These are phyloP conservation scores for Madurella mycetomatis DNA, from an alignment of 2,329 filamentous ascomycete species.

Conservation along the genomic window DNA sequence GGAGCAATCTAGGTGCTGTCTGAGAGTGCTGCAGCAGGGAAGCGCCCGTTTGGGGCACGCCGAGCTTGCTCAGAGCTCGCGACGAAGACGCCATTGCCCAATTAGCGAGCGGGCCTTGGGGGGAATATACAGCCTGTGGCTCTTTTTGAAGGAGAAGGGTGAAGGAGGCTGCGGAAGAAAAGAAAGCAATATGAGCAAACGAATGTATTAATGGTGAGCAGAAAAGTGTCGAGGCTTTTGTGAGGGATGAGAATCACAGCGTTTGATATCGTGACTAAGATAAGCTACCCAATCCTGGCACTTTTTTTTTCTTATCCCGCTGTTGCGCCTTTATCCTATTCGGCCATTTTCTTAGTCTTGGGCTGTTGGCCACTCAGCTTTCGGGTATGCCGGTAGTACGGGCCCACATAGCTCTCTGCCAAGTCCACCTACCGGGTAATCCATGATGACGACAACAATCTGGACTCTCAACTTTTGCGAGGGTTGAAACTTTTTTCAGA, in stretches of 20 bases:
- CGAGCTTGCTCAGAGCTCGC: slow-evolving; percentile 32
- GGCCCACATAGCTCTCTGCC: slow-evolving; percentile 2
- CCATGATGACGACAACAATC: slow-evolving; percentile 17
- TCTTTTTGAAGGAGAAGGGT: background rate
- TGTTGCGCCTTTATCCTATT: slow-evolving; percentile 20
- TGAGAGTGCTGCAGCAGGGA: slow-evolving; percentile 23
- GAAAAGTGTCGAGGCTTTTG: slow-evolving; percentile 13
- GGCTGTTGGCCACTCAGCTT: slow-evolving; percentile 6
- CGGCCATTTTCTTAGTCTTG: slow-evolving; percentile 10
- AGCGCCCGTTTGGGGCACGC: slow-evolving; percentile 27
- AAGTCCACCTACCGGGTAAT: slow-evolving; percentile 3
- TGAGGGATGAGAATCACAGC: slow-evolving; percentile 10
- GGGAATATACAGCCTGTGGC: background rate
- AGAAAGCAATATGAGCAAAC: background rate
- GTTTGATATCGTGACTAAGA: slow-evolving; percentile 18
- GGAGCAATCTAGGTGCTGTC: slow-evolving; percentile 27
- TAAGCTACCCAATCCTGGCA: slow-evolving; percentile 9
- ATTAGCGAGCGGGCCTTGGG: slow-evolving; percentile 10
- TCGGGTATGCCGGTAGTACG: slow-evolving; percentile 6
- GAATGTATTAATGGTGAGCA: background rate
- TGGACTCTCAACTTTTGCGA: slow-evolving; percentile 1
- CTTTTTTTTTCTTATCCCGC: slow-evolving; percentile 16
- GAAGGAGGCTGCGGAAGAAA: background rate
- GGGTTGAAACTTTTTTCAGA: background rate
- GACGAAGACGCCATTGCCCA: slow-evolving; percentile 32